Evolutionary conservation across 768 basidiomycete species (phyloP).

Genomic region (Arthromyces matolae): DNA sequence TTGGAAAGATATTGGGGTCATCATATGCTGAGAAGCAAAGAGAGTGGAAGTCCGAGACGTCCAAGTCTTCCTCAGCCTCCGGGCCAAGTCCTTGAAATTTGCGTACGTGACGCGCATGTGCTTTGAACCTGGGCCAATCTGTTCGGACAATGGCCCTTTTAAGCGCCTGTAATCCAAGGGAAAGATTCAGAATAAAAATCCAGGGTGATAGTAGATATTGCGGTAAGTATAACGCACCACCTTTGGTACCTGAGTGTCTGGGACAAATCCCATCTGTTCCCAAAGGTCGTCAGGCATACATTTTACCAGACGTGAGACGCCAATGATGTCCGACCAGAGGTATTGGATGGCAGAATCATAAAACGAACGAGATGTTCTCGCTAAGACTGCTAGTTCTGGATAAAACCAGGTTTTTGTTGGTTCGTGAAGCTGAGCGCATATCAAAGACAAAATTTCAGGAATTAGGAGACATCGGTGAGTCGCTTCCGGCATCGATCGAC

Average conservation of each 20-base stretch:
- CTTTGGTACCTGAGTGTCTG: not conserved
- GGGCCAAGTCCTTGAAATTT: not conserved
- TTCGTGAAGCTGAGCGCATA: not conserved
- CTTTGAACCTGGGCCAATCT: slow-evolving; percentile 1
- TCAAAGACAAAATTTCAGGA: not conserved
- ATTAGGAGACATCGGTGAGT: not conserved
- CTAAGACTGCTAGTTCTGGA: not conserved
- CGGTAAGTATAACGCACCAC: slow-evolving; percentile 1
- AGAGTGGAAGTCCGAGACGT: not conserved
- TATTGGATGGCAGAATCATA: not conserved
- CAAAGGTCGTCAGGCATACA: slow-evolving; percentile 5
- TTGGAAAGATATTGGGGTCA: not conserved
- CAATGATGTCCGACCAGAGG: not conserved
- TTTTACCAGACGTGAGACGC: not conserved
- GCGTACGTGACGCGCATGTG: not conserved
- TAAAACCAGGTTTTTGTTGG: not conserved
- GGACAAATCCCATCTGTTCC: not conserved
- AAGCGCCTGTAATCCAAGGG: not conserved
- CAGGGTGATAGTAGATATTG: not conserved
- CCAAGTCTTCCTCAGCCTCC: not conserved
- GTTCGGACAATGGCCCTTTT: not conserved
- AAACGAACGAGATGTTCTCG: not conserved
- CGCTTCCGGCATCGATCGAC: not conserved
- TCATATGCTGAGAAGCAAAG: not conserved
- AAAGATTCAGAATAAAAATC: not conserved